Percentiles rank a stretch among this genome's conserved stretches.
Evolutionary conservation across 495 filamentous ascomycete genomes (phyloP).

Genomic region (Extremus antarcticus): DNA sequence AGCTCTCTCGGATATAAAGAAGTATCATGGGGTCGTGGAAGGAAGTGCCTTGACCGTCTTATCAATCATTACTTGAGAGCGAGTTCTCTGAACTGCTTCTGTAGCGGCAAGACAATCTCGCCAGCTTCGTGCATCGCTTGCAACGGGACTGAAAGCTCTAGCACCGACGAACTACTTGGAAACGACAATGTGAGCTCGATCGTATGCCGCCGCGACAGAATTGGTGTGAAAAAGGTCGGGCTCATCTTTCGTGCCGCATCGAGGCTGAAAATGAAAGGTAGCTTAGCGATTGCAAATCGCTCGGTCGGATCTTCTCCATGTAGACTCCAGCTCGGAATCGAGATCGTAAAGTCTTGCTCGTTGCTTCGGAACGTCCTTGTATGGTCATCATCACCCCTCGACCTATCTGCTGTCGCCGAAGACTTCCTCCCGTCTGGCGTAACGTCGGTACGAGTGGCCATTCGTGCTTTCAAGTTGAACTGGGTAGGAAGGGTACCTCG

Average conservation of each 20-base stretch:
- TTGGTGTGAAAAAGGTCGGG: background rate
- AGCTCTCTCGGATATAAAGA: no score
- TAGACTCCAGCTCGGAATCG: background rate
- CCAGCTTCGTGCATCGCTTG: background rate
- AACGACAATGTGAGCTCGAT: background rate
- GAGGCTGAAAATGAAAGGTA: background rate
- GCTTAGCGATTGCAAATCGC: background rate
- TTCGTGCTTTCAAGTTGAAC: background rate
- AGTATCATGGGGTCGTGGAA: no score
- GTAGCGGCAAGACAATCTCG: background rate
- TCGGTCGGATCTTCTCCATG: background rate
- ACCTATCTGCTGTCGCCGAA: background rate
- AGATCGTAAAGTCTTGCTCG: background rate
- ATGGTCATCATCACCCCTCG: background rate
- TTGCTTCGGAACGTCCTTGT: background rate
- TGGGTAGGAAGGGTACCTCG: background rate
- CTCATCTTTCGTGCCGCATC: background rate
- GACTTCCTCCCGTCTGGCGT: background rate
- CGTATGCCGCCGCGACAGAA: background rate
- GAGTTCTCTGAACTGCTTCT: background rate
- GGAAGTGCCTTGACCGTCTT: background rate
- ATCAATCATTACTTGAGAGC: background rate
- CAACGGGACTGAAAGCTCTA: background rate
- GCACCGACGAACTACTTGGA: background rate
- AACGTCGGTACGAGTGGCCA: background rate